Percentiles rank a stretch among this genome's conserved stretches.
Evolutionary conservation across 345 rosid genomes (phyloP).

Genomic region (Brassica rapa): DNA sequence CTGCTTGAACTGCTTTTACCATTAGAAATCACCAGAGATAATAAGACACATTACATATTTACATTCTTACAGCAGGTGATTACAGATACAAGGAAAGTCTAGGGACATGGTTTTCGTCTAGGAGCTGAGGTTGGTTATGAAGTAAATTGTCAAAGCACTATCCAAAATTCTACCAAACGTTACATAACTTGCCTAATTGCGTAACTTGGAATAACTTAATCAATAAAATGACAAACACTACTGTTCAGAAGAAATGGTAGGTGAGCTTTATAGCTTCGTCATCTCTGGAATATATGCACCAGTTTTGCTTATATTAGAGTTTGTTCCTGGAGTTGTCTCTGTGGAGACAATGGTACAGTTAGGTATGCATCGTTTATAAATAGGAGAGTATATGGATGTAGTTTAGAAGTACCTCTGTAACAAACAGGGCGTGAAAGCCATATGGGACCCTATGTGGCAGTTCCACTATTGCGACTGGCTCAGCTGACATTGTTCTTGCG

Average conservation of each 20-base stretch:
- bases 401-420: constrained; percentile 63
- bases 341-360: constrained; percentile 36
- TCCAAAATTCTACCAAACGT: background rate
- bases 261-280: background rate
- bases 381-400: background rate
- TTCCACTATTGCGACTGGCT: constrained; percentile 90
- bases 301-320: constrained; percentile 34
- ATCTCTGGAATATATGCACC: constrained; percentile 10
- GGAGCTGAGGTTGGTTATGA: background rate
- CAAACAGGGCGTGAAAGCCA: constrained; percentile 90
- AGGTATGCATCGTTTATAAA: constrained; percentile 15
- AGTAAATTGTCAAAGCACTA: background rate
- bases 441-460: constrained; percentile 85
- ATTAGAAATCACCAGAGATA: too few species aligned
- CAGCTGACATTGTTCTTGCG: constrained; percentile 87
- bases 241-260: background rate
- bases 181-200: background rate
- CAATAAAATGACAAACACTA: background rate
- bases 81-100: background rate
- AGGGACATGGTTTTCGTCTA: background rate
- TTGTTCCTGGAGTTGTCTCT: constrained; percentile 82
- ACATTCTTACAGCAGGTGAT: background rate
- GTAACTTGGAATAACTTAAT: background rate
- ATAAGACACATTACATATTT: too few species aligned
- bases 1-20: too few species aligned